Conservation (phyloP, 164 flowering plant genomes). For the Dillenia turbinata region DNA sequence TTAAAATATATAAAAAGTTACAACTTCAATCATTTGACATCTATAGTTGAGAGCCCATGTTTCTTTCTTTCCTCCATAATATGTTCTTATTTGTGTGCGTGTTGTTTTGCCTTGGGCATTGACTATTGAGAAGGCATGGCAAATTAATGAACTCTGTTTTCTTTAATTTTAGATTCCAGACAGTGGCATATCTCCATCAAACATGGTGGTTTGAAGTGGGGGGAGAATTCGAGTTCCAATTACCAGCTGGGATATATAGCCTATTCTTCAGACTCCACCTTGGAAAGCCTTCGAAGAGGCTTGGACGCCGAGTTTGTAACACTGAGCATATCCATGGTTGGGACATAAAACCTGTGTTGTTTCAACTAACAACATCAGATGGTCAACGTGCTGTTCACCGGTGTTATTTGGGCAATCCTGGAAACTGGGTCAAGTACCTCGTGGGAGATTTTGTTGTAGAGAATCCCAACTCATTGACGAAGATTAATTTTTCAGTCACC, state of each 20-base stretch:
- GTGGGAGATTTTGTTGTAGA: slow-evolving; percentile 69
- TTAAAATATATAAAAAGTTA: too few species aligned
- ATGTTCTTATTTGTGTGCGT: too few species aligned
- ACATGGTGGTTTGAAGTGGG: slow-evolving; percentile 85
- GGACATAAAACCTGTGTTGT: slow-evolving; percentile 71
- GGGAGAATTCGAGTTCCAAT: slow-evolving; percentile 69
- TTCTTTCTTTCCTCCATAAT: too few species aligned
- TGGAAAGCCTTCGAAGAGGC: slow-evolving; percentile 57
- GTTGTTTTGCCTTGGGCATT: too few species aligned
- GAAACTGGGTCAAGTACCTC: slow-evolving; percentile 65
- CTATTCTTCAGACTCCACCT: slow-evolving; percentile 69
- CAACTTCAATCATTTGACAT: too few species aligned
- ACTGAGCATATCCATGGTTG: slow-evolving; percentile 74
- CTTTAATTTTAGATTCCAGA: slow-evolving; percentile 40
- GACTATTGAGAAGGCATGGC: too few species aligned
- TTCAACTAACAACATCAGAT: slow-evolving; percentile 60
- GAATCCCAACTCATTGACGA: slow-evolving; percentile 27
- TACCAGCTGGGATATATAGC: slow-evolving; percentile 75
- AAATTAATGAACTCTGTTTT: not conserved
- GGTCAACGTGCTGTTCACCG: slow-evolving; percentile 52
- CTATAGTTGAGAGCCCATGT: too few species aligned
- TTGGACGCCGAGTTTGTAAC: slow-evolving; percentile 63
- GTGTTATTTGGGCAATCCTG: slow-evolving; percentile 53
- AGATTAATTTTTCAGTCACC: slow-evolving; percentile 68
- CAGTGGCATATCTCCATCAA: slow-evolving; percentile 82